Percentiles rank a stretch among this genome's conserved stretches.
These are phyloP conservation scores for Cryptococcus sp. DNA, from an alignment of 1,284 basidiomycete species.

Conservation along the genomic window DNA sequence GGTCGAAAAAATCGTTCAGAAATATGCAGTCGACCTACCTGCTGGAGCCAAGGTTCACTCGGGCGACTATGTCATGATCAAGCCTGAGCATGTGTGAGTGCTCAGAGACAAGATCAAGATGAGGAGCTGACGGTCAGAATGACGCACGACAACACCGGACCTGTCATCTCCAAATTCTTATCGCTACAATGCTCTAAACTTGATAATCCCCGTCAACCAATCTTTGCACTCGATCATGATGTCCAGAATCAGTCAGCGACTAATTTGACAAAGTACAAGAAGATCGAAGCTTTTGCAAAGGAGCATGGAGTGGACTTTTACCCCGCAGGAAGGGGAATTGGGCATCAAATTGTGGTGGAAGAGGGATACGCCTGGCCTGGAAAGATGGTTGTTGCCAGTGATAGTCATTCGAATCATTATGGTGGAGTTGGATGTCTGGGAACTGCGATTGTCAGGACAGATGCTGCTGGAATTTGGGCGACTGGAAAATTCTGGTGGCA, in stretches of 20 bases:
- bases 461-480: slow-evolving; percentile 79
- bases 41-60: slow-evolving; percentile 73
- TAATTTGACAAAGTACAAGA: slow-evolving; percentile 88
- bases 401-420: slow-evolving; percentile 95
- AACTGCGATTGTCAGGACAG: slow-evolving; percentile 88
- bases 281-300: slow-evolving; percentile 87
- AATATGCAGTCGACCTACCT: slow-evolving; percentile 85
- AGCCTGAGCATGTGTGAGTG: slow-evolving; percentile 78
- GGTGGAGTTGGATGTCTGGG: slow-evolving; percentile 96
- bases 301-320: slow-evolving; percentile 89
- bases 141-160: slow-evolving; percentile 97
- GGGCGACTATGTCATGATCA: slow-evolving; percentile 99
- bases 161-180: slow-evolving; percentile 94
- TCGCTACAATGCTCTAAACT: slow-evolving; percentile 89
- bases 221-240: slow-evolving; percentile 97
- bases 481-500: slow-evolving; percentile 99
- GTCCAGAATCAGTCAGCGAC: slow-evolving; percentile 95
- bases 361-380: slow-evolving; percentile 95
- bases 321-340: slow-evolving; percentile 96
- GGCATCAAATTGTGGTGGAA: slow-evolving; percentile 91
- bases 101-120: neutral
- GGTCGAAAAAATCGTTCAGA: slow-evolving; percentile 97
- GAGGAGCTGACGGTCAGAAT: slow-evolving; percentile 51
- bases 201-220: slow-evolving; percentile 67
- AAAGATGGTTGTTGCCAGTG: slow-evolving; percentile 88